Evolutionary conservation across 768 basidiomycete species (phyloP).

Genomic region (Hemileccinum impolitum): DNA sequence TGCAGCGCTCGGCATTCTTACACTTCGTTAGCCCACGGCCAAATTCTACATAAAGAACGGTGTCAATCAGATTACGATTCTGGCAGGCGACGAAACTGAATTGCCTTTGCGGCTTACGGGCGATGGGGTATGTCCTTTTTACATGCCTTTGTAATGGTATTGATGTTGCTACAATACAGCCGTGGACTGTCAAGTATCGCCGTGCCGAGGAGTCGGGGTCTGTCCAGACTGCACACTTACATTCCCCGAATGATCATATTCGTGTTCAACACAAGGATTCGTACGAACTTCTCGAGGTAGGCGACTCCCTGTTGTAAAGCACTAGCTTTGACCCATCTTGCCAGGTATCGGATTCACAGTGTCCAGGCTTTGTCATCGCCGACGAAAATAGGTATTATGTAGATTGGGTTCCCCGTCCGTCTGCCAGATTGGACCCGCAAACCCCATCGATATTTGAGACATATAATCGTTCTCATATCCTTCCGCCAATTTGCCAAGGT

Average conservation of each 20-base stretch:
- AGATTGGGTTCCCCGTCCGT: constrained; percentile 77
- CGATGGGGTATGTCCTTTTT: constrained; percentile 63
- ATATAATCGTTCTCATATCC: constrained; percentile 70
- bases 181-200: constrained; percentile 83
- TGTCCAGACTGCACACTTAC: constrained; percentile 40
- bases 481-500: constrained; percentile 82
- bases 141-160: not conserved
- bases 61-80: constrained; percentile 56
- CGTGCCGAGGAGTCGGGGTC: constrained; percentile 42
- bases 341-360: constrained; percentile 81
- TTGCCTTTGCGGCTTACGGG: constrained; percentile 88
- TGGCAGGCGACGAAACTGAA: constrained; percentile 68
- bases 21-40: constrained; percentile 64
- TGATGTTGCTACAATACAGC: constrained; percentile 43
- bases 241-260: constrained; percentile 68
- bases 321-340: not conserved
- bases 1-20: not conserved
- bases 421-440: constrained; percentile 60
- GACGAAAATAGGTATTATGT: constrained; percentile 67
- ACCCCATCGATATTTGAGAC: constrained; percentile 55
- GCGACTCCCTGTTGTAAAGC: constrained; percentile 10
- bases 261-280: constrained; percentile 69
- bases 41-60: constrained; percentile 74
- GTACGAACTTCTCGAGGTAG: constrained; percentile 71
- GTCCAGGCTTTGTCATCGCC: constrained; percentile 65